phyloP scores from a whole-genome alignment of 2,329 filamentous ascomycete species.

The Macroventuria anomochaeta region DNA sequence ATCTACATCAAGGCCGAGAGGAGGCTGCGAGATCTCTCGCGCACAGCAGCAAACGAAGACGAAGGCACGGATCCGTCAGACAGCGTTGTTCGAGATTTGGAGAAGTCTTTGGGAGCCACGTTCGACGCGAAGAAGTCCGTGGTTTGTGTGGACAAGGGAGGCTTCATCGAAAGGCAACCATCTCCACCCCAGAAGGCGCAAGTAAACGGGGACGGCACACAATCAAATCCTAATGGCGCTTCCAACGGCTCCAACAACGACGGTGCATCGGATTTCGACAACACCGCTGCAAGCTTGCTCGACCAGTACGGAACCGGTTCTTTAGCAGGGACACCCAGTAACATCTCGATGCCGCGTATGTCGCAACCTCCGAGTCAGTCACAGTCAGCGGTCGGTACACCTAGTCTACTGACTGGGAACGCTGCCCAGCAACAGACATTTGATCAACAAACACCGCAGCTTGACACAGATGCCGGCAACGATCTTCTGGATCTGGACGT shows the following conservation, averaged over 20 bases:
- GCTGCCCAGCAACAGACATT: constrained; percentile 33
- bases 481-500: constrained; percentile 54
- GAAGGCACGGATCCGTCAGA: constrained; percentile 62
- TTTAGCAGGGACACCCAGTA: constrained; percentile 65
- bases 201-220: constrained; percentile 40
- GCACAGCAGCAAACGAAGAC: constrained; percentile 43
- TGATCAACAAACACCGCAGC: constrained; percentile 31
- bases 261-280: constrained; percentile 42
- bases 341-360: constrained; percentile 63
- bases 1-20: constrained; percentile 76
- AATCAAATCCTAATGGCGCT: constrained; percentile 41
- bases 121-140: constrained; percentile 70
- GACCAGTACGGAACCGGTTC: constrained; percentile 72
- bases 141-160: constrained; percentile 77
- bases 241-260: constrained; percentile 42
- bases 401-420: constrained; percentile 45
- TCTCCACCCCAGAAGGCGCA: constrained; percentile 36
- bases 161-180: constrained; percentile 65
- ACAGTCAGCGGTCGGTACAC: constrained; percentile 65
- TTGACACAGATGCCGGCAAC: constrained; percentile 35
- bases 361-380: constrained; percentile 63
- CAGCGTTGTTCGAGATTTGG: constrained; percentile 76
- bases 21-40: constrained; percentile 71
- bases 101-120: constrained; percentile 71
- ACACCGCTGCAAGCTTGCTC: constrained; percentile 65